Evolutionary conservation across 805 yeast genomes (phyloP), one percentile per base, ranked within the genome.

Genomic region (Vanderwaltozyma tropicalis): DNA sequence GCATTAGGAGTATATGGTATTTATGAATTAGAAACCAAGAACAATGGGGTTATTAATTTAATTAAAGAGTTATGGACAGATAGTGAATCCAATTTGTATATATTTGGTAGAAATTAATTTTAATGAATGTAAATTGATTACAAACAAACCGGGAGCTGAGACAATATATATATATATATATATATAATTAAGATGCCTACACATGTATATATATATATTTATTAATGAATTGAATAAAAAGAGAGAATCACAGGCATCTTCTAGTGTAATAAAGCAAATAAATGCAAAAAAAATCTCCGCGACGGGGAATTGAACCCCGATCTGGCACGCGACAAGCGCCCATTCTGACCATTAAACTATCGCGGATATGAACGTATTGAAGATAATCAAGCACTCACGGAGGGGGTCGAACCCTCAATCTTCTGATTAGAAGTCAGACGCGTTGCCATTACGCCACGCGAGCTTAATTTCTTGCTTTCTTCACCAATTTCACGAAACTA

Each of bases 1-100:
- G 69, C 71, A 19, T 61, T 80, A 29, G 75, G 79, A 14, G 72
- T 76, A 17, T 83, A 79, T 57, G 94, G 94, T 40, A 56, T 81
- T 32, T 83, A 80, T 58, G 66, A 71, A 42, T 64, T 82, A 41
- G 92, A 82, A 61, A 71, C 76, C 36, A 70, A 69, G 44, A 78
- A 73, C 42, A 74, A 77, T 41, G 94, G 94, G 32, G 45, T 83
- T 31, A 60, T 72, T 26, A 75, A 73, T 39, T 49, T 77, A 24
- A 42, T 74, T 4, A 44, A 44, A 19, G 56, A 50, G 25, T 42
- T 63, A 3, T 66, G 70, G 69, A 59, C 53, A 28, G 57, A 50
- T 25, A 56, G 56, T 36, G 62, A 58, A 20, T 45, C 54, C 1
- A 45, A 47, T 31, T 38, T 53, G 8, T 45, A 53, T 34, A 40